Conservation (phyloP, 768 basidiomycete species). For the Mycena leptocephala region DNA sequence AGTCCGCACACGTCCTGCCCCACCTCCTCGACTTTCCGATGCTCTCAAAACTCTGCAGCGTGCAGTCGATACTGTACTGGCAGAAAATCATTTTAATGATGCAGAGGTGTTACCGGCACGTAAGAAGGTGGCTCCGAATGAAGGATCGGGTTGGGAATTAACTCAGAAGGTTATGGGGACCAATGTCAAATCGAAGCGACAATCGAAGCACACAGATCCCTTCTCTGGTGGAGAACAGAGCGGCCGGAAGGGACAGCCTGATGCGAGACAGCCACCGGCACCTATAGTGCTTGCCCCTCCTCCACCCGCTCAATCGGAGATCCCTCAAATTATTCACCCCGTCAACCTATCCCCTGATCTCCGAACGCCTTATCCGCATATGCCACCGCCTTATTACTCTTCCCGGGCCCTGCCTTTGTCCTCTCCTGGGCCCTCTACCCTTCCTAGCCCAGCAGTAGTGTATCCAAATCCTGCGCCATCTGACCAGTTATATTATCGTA, state of each 20-base stretch:
- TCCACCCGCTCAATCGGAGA: too few relatives aligned
- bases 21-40: neutral
- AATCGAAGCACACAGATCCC: conserved; percentile 14
- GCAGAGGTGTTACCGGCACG: conserved; percentile 1
- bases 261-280: neutral
- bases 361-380: too few relatives aligned
- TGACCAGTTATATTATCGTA: neutral
- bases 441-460: too few relatives aligned
- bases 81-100: neutral
- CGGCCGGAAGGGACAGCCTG: too few relatives aligned
- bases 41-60: neutral
- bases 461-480: neutral
- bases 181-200: neutral
- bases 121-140: neutral
- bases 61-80: neutral
- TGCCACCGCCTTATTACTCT: neutral
- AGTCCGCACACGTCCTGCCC: conserved; percentile 1
- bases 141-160: neutral
- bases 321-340: too few relatives aligned
- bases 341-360: too few relatives aligned
- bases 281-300: neutral
- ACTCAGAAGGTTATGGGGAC: neutral
- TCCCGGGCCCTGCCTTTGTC: neutral
- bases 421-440: neutral
- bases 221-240: too few relatives aligned